Evolutionary conservation across 139 green algal genomes (phyloP).

Genomic region (Chlamydomonas incerta): DNA sequence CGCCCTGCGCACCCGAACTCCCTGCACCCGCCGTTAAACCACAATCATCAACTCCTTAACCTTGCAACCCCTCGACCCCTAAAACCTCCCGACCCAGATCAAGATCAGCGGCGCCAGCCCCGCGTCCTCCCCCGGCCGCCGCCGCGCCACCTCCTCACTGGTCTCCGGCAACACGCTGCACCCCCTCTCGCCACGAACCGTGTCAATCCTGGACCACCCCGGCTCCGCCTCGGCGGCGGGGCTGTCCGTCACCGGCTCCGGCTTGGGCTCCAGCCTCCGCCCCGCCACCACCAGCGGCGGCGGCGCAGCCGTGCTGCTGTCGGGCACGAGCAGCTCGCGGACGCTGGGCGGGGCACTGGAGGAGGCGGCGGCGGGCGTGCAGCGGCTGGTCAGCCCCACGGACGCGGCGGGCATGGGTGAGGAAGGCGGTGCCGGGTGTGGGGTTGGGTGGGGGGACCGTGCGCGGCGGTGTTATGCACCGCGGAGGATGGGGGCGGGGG

Average conservation of each 20-base stretch:
- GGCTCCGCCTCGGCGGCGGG: background rate
- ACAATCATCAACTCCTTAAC: no score
- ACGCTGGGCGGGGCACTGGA: no score
- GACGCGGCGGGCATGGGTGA: no score
- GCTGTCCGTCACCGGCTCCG: background rate
- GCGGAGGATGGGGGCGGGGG: no score
- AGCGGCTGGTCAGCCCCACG: no score
- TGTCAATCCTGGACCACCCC: conserved; percentile 32
- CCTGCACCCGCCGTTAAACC: background rate
- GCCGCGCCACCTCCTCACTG: background rate
- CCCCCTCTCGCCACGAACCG: conserved; percentile 9
- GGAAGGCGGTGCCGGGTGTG: no score
- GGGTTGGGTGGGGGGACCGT: no score
- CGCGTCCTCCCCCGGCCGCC: conserved; percentile 9
- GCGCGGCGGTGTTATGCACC: no score
- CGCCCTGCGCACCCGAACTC: background rate
- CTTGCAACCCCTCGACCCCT: no score
- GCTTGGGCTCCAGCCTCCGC: background rate
- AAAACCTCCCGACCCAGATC: background rate
- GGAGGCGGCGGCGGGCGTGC: no score
- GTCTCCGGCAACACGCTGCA: background rate
- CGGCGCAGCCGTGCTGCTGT: background rate
- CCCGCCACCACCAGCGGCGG: background rate
- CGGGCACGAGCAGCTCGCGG: background rate
- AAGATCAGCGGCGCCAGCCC: background rate